Evolutionary conservation across 1,284 basidiomycete genomes (phyloP).

Genomic region (Trametes hirsuta): DNA sequence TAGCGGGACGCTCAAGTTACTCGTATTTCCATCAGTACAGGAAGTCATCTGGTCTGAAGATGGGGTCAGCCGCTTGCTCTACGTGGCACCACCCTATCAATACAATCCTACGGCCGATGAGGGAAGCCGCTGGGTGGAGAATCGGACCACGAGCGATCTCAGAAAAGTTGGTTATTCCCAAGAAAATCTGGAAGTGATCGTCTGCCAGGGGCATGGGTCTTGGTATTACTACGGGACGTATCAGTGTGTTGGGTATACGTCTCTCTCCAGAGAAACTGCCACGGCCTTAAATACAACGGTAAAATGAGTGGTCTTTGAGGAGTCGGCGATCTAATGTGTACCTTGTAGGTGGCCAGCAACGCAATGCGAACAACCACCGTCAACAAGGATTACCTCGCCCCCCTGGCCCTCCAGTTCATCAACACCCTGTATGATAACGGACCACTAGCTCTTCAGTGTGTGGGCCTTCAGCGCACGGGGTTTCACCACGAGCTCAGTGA

Average conservation of each 20-base stretch:
- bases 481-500: constrained; percentile 1
- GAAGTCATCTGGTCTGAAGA: not conserved
- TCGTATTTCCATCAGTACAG: not conserved
- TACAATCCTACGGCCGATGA: constrained; percentile 4
- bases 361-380: not conserved
- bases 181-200: constrained; percentile 3
- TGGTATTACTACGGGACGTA: constrained; percentile 20
- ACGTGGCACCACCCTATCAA: not conserved
- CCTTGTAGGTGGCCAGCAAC: not conserved
- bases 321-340: not conserved
- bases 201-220: not conserved
- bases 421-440: not conserved
- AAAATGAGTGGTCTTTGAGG: not conserved
- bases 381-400: constrained; percentile 6
- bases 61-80: not conserved
- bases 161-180: not conserved
- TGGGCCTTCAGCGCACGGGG: constrained; percentile 3
- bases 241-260: not conserved
- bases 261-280: not conserved
- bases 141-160: not conserved
- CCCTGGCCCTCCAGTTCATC: constrained; percentile 8
- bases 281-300: not conserved
- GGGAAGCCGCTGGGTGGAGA: not conserved
- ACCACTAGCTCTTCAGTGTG: not conserved
- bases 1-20: not conserved